Evolutionary conservation across 768 basidiomycete species (phyloP).

Genomic region (Amylocystis lapponica): DNA sequence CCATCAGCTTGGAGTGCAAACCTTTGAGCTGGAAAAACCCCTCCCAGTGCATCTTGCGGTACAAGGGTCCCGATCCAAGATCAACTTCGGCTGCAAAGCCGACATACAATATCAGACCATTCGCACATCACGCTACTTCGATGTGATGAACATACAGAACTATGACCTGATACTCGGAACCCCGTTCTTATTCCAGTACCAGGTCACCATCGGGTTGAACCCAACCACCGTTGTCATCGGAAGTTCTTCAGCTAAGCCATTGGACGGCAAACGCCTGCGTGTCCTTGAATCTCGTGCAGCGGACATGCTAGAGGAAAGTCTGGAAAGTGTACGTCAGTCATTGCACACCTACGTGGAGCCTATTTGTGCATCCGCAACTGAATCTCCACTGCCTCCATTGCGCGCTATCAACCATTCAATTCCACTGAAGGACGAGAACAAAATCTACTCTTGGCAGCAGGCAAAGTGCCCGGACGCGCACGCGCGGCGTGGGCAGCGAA

Average conservation of each 20-base stretch:
- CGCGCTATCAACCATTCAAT: conserved; percentile 17
- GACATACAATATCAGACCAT: conserved; percentile 12
- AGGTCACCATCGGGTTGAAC: conserved; percentile 9
- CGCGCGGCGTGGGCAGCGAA: conserved; percentile 23
- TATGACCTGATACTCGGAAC: conserved; percentile 23
- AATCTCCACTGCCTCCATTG: conserved; percentile 12
- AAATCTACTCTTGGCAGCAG: conserved; percentile 13
- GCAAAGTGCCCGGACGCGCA: conserved; percentile 29
- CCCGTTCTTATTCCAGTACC: conserved; percentile 17
- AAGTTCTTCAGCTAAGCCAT: neutral
- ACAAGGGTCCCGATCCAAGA: conserved; percentile 18
- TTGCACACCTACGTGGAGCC: conserved; percentile 7
- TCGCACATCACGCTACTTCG: conserved; percentile 9
- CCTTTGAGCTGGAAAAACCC: conserved; percentile 6
- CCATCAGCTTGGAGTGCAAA: conserved; percentile 11
- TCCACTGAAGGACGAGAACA: conserved; percentile 12
- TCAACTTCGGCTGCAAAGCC: conserved; percentile 14
- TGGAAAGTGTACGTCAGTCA: conserved; percentile 10
- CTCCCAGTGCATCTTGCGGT: conserved; percentile 22
- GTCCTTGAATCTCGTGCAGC: conserved; percentile 5
- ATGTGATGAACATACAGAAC: conserved; percentile 15
- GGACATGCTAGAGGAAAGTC: conserved; percentile 2
- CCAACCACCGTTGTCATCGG: conserved; percentile 4
- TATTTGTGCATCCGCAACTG: conserved; percentile 9
- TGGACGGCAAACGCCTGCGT: conserved; percentile 1